These are phyloP conservation scores for Phytopythium delawarense DNA, from an alignment of 352 stramenopile species.

Conservation along the genomic window DNA sequence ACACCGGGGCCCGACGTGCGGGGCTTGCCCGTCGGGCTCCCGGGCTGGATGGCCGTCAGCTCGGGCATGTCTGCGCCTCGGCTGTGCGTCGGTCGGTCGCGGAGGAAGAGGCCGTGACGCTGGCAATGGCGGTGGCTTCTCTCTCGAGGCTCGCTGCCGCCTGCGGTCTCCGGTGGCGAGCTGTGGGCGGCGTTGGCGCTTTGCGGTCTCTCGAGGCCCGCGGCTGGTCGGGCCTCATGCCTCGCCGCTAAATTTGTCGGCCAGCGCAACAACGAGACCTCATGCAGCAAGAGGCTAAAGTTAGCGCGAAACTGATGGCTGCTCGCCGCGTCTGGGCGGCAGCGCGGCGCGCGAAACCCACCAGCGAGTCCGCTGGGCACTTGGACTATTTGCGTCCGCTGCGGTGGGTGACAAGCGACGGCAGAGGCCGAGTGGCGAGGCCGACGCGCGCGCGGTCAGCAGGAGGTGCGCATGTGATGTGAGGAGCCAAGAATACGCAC, in stretches of 20 bases:
- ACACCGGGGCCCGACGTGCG: slow-evolving; percentile 12
- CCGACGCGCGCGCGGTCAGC: neutral
- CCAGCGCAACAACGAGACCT: neutral
- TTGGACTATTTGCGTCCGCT: neutral
- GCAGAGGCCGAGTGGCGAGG: neutral
- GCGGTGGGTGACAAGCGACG: neutral
- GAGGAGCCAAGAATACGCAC: too few relatives aligned
- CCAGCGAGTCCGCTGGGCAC: neutral
- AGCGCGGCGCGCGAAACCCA: neutral
- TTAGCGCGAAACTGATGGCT: neutral
- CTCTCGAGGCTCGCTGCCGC: slow-evolving; percentile 5
- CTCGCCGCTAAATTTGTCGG: neutral
- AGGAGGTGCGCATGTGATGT: neutral
- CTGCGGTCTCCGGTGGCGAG: too few relatives aligned
- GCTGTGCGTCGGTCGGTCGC: too few relatives aligned
- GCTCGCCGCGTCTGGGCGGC: neutral
- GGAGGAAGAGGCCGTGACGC: too few relatives aligned
- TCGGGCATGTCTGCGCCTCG: slow-evolving; percentile 22
- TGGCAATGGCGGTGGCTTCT: neutral
- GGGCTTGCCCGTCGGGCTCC: slow-evolving; percentile 19
- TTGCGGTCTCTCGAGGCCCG: neutral
- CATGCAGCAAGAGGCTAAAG: neutral
- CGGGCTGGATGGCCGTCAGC: slow-evolving; percentile 45
- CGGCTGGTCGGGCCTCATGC: neutral
- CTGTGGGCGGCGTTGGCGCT: neutral